Base-by-base conservation (phyloP, 257 asterid species). In the Solanum gracilifrons region DNA sequence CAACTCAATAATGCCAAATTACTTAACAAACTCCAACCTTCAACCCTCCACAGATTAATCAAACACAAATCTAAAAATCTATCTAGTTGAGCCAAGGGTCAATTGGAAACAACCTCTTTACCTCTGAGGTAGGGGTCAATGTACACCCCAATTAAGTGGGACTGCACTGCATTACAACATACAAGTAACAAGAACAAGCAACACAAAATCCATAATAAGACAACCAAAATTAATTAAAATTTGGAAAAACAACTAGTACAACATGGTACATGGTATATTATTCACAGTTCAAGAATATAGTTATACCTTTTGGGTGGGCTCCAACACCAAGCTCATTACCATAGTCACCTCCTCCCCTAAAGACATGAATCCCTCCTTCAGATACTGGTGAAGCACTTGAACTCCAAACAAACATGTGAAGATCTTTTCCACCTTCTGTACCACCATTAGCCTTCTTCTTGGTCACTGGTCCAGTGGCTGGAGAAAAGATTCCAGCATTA, bases 391-490 rank as follows among this genome's bases (percentile, higher is more conserved):
- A 97, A 62, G 99, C 98, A 88, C 99, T 95, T 1, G 98, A 95
- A 85, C 99, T 97, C 99, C 99, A 97, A 12, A 97, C 99, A 89
- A 97, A 97, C 99, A 97, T 97, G 75, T 97, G 99, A n/a, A 95
- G 93, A 91, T 97, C 99, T 87, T 93, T 95, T 5, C 96, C 97
- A 31, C 85, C 89, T n/a, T 94, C 98, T 43, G 86, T 29, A 55
- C 94, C 98, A 76, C 94, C 99, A 80, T 92, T 91, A 7, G 88
- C 91, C 89, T 94, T 95, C 95, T 90, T 96, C 85, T 93, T 95
- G 5, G 93, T 89, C 73, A 87, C 91, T 6, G 94, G 92, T 0
- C 94, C 96, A 6, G 96, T 21, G 20, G 87, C 95, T 64, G 99
- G 98, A 80, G 99, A 97, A 89, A 95, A 95, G 6, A 95, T 90